Conservation (phyloP, 192 early-diverging fungal species). For the Backusella westeae region DNA sequence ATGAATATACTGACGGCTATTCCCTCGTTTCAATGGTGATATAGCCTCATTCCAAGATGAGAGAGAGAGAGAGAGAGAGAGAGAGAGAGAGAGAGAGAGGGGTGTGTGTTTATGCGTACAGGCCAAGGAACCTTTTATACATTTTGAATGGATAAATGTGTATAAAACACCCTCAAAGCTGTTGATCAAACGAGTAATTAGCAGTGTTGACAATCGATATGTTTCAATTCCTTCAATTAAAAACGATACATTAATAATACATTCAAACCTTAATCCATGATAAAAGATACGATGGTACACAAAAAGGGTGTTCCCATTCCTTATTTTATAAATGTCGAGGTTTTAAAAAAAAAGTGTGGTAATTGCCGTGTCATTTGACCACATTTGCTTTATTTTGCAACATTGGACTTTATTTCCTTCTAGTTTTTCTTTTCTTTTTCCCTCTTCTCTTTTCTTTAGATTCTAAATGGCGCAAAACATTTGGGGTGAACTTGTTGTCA, state of each 20-base stretch:
- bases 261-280: background rate
- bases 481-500: background rate
- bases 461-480: background rate
- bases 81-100: too few species aligned
- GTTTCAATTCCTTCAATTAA: background rate
- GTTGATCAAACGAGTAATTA: background rate
- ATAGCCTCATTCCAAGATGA: too few species aligned
- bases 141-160: background rate
- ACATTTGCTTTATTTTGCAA: constrained; percentile 2
- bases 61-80: too few species aligned
- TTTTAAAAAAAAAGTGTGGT: constrained; percentile 1
- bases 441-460: background rate
- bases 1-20: too few species aligned
- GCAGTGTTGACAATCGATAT: background rate
- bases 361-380: constrained; percentile 4
- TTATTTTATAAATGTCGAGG: background rate
- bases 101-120: background rate
- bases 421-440: background rate
- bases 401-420: background rate
- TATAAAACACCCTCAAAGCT: background rate
- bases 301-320: background rate
- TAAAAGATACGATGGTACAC: background rate
- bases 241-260: background rate
- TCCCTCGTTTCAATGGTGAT: too few species aligned
- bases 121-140: background rate